Evolutionary conservation across 139 green algal genomes (phyloP).

Genomic region (Gonium pectorale): DNA sequence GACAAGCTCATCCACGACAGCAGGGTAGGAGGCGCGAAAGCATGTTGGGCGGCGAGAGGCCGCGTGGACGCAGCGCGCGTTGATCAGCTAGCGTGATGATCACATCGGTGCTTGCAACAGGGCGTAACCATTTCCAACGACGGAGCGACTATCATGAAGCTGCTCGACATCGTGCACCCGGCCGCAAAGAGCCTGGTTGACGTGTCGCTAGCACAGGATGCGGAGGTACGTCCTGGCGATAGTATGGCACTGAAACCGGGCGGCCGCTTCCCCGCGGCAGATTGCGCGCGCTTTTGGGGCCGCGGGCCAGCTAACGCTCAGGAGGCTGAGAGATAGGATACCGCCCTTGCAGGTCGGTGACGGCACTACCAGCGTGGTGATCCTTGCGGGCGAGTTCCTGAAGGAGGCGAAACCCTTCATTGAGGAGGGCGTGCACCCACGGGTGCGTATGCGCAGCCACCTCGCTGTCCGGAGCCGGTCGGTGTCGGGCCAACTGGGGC

Average conservation of each 20-base stretch:
- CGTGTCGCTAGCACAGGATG: slow-evolving; percentile 95
- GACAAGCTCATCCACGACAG: slow-evolving; percentile 98
- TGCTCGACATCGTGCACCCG: slow-evolving; percentile 98
- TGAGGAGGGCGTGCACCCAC: slow-evolving; percentile 97
- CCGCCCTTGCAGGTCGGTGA: slow-evolving; percentile 90
- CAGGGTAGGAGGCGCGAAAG: slow-evolving; percentile 52
- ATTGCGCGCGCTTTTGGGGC: slow-evolving; percentile 30
- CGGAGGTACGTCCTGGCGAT: slow-evolving; percentile 73
- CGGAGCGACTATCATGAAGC: slow-evolving; percentile 99
- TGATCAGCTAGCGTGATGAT: too few relatives aligned
- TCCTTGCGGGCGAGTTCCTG: slow-evolving; percentile 97
- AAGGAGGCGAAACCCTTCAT: slow-evolving; percentile 94
- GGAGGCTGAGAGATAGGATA: neutral
- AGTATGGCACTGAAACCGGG: neutral
- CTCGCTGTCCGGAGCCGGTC: too few relatives aligned
- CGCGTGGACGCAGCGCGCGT: too few relatives aligned
- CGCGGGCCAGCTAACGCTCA: neutral
- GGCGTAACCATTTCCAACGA: slow-evolving; percentile 97
- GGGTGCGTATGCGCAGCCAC: slow-evolving; percentile 63
- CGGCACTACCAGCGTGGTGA: slow-evolving; percentile 98
- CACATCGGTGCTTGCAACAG: neutral
- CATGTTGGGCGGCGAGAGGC: slow-evolving; percentile 13
- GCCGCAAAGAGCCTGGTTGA: slow-evolving; percentile 97
- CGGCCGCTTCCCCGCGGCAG: neutral
- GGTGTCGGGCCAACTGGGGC: too few relatives aligned